A percentile compares a stretch with the other conserved stretches of the same genome.
Evolutionary conservation across 139 green algal genomes (phyloP).

Genomic region (Chlamydomonas incerta): DNA sequence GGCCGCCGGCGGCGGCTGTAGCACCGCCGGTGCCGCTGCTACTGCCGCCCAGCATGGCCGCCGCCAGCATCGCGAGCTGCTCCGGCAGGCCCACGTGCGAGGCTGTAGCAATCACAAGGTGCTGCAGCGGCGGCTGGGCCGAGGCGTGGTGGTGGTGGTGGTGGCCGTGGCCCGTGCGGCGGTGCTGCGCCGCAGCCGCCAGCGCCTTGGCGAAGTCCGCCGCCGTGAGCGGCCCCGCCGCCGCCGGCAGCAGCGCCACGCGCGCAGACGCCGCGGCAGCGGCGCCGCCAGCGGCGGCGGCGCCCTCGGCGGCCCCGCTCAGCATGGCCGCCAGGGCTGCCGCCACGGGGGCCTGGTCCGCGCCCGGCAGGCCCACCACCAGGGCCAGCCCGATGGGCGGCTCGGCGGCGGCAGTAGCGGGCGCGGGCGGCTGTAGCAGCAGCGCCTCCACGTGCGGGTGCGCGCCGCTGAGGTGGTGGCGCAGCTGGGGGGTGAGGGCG

Average conservation of each 20-base stretch:
- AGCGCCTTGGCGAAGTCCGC: slow-evolving; percentile 11
- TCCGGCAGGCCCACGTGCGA: background rate
- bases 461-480: background rate
- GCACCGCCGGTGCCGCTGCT: background rate
- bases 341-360: slow-evolving; percentile 7
- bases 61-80: slow-evolving; percentile 29
- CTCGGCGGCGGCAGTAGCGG: background rate
- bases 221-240: background rate
- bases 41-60: background rate
- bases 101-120: slow-evolving; percentile 13
- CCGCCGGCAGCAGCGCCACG: slow-evolving; percentile 20
- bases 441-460: slow-evolving; percentile 5
- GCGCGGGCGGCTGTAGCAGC: background rate
- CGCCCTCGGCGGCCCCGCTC: background rate
- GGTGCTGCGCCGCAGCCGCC: background rate
- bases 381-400: slow-evolving; percentile 1
- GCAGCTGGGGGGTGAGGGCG: too few relatives aligned
- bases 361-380: slow-evolving; percentile 28
- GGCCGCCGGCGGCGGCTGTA: background rate
- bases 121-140: background rate
- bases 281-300: too few relatives aligned
- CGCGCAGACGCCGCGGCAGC: background rate
- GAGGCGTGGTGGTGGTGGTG: too few relatives aligned
- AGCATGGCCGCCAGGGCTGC: slow-evolving; percentile 2
- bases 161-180: background rate